Base-by-base conservation (phyloP, 306 rosid species). In the Gastrolobium villosum region DNA sequence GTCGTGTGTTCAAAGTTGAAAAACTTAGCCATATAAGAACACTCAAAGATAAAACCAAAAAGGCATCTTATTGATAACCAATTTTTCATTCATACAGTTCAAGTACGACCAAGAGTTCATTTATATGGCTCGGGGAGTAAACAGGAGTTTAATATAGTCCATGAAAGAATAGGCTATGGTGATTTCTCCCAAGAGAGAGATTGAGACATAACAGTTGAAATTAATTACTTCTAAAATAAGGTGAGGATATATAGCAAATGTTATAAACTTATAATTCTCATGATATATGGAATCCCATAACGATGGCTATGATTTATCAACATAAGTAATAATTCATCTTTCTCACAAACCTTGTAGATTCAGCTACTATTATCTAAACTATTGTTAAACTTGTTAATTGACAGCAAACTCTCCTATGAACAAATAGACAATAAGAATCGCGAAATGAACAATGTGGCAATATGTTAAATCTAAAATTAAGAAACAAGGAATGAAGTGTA, bases 401-500 rank as follows among this genome's bases (percentile, higher is more conserved):
- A 59, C 26, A 48, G 14, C 62, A 11, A 74, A 53, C 3, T 60
- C 53, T 39, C 9, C 36, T 32, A 65, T 10, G 50, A 10, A 43
- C 40, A 60, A 46, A 26, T 37, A 41, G 41, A 45, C 13, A 52
- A 52, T 26, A 9, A 75, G 54, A 49, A 68, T 41, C 26, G 48
- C 0, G 6, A 32, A 60, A 72, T 5, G 28, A 79, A 26, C 39
- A 77, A 71, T 39, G 76, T 7, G 26, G 67, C 65, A 62, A 67
- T 13, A 61, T 0, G 46, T 6, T 15, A 43, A 72, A 57, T 76
- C 13, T 1, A 3, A 37, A 72, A 60, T 43, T 34, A 64, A 53
- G 64, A 49, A 52, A 56, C 7, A 3, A 2, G 10, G 3, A 78
- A 74, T 3, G 74, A 86, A 70, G 41, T 69, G 43, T 95, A 96